Evolutionary conservation across 768 basidiomycete genomes (phyloP).

Genomic region (Leccinum rimulosum): DNA sequence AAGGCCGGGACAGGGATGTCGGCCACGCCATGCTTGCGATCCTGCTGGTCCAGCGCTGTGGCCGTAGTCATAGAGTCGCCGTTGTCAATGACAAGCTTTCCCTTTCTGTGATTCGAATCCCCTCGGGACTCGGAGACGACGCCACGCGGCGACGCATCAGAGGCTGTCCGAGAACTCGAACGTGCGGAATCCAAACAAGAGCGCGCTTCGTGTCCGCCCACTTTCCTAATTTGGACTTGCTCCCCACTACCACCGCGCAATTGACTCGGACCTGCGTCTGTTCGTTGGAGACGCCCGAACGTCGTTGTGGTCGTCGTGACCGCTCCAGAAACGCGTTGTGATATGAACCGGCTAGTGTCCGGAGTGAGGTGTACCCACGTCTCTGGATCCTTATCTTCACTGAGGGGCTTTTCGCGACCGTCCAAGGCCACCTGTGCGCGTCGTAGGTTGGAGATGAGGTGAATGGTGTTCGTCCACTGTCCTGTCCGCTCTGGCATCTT

Average conservation of each 20-base stretch:
- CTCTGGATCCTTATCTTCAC: too few relatives aligned
- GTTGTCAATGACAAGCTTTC: too few relatives aligned
- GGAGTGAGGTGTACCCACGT: neutral
- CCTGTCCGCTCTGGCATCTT: constrained; percentile 11
- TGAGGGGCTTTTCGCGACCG: constrained; percentile 27
- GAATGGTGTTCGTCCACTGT: neutral
- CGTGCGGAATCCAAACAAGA: neutral
- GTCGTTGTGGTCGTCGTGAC: constrained; percentile 17
- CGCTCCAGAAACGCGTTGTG: constrained; percentile 36
- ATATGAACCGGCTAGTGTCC: constrained; percentile 30
- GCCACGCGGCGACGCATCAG: neutral
- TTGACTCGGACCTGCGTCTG: too few relatives aligned
- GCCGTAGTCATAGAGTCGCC: neutral
- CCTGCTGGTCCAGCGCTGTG: constrained; percentile 8
- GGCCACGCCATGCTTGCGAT: constrained; percentile 8
- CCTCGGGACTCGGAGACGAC: too few relatives aligned
- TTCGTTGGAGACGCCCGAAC: constrained; percentile 14
- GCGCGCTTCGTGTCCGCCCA: neutral
- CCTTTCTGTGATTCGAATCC: too few relatives aligned
- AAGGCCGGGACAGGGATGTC: constrained; percentile 55
- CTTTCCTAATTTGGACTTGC: constrained; percentile 26
- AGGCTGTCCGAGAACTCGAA: neutral
- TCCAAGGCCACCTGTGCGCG: constrained; percentile 39
- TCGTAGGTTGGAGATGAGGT: constrained; percentile 29
- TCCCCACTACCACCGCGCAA: neutral